Evolutionary conservation across 805 yeast genomes (phyloP).

Genomic region (Lachancea meyersii): DNA sequence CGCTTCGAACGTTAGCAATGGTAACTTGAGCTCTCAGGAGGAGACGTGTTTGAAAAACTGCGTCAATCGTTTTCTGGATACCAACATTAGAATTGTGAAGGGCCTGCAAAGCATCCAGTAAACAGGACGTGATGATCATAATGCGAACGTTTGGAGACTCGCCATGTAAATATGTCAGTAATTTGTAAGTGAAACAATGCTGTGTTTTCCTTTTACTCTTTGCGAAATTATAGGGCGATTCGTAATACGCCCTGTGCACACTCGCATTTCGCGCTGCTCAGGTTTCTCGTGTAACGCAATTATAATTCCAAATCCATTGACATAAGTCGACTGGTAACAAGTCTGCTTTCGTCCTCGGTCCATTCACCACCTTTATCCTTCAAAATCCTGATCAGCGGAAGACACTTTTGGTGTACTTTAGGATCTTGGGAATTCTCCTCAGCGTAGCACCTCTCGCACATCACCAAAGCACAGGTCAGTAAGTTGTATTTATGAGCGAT

Average conservation of each 20-base stretch:
- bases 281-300: background rate
- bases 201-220: no score
- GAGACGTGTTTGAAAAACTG: conserved; percentile 74
- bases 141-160: background rate
- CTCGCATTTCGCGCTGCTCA: background rate
- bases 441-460: conserved; percentile 20
- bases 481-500: conserved; percentile 24
- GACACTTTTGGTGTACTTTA: background rate
- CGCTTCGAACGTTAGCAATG: conserved; percentile 42
- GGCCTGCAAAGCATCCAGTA: conserved; percentile 32
- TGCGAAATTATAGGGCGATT: no score
- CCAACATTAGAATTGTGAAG: conserved; percentile 78
- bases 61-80: conserved; percentile 78
- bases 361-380: conserved; percentile 12
- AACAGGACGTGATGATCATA: background rate
- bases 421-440: conserved; percentile 20
- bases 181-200: background rate
- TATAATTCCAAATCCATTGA: background rate
- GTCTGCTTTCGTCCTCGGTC: background rate
- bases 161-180: conserved; percentile 2
- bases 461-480: conserved; percentile 17
- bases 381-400: background rate
- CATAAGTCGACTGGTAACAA: background rate
- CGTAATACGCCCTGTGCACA: no score
- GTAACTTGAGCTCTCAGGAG: conserved; percentile 51